Evolutionary conservation across 352 stramenopile genomes (phyloP), one percentile per base, ranked within the genome.

Genomic region (Globisporangium okanoganense): DNA sequence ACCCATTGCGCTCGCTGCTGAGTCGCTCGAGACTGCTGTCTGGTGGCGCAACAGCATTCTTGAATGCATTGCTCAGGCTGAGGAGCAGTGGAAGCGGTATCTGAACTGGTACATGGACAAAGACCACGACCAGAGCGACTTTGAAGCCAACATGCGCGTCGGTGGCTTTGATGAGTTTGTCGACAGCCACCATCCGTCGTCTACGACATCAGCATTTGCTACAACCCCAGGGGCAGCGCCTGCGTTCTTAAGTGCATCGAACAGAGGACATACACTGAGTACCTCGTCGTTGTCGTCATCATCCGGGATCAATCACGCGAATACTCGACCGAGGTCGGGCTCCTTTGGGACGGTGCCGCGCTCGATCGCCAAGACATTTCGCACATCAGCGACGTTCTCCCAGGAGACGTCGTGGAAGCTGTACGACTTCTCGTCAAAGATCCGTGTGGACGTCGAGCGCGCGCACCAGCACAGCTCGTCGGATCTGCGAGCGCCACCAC

Each of bases 11-110:
- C 69, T 94, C 24, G 85, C 85, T 36, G 85, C 85, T 5, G 85
- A 94, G 64, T 94, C 85, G 2, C 58, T 92, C 0, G 85, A 94
- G 70, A 92, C 83, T 44, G 85, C 85, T 14, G 76, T 85, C 10
- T 94, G 85, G 85, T 94, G 85, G 85, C 79, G 85, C 27, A 92
- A 90, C 44, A 92, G 85, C 57, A 90, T 94, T 52, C 48, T 92
- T 0, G 85, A 94, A 58, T 94, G 85, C 44, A 88, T 94, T 61
- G 79, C 82, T 0, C 85, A 94, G 59, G 82, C 85, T 0, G 85
- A 94, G 67, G 79, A 90, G 60, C 82, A 92, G 64, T 94, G 85
- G 85, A 90, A 89, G 35, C 83, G 82, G 33, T 94, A 94, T 47
- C 56, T 94, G 18, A 85, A 88, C 33, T 94, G 85, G 85, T 94